A percentile compares a stretch with the other conserved stretches of the same genome.
phyloP scores from a whole-genome alignment of 2,329 filamentous ascomycete genomes.

The Neofusicoccum sp. region DNA sequence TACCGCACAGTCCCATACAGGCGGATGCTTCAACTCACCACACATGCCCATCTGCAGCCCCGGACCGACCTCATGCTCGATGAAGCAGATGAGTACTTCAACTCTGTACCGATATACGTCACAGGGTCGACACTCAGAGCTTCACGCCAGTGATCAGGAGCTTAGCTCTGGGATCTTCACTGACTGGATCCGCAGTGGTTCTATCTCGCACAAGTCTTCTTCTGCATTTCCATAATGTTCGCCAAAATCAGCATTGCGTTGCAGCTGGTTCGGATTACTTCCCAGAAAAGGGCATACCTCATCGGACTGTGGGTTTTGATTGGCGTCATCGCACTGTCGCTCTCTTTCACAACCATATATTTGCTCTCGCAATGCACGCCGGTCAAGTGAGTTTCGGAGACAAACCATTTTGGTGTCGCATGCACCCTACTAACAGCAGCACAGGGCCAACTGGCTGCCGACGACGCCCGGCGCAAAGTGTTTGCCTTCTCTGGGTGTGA shows the following conservation, averaged over 20 bases:
- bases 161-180: not conserved
- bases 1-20: too few species aligned
- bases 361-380: conserved; percentile 28
- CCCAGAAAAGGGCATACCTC: conserved; percentile 27
- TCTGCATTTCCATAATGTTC: conserved; percentile 35
- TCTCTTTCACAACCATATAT: conserved; percentile 36
- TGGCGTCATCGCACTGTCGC: conserved; percentile 29
- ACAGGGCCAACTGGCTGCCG: conserved; percentile 2
- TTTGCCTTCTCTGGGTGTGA: not conserved
- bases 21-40: too few species aligned
- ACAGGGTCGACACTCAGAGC: too few species aligned
- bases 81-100: too few species aligned
- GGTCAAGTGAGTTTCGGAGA: conserved; percentile 18
- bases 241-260: conserved; percentile 37
- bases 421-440: not conserved
- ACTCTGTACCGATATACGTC: too few species aligned
- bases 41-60: too few species aligned
- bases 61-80: too few species aligned
- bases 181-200: conserved; percentile 30
- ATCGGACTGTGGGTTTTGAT: conserved; percentile 30
- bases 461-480: not conserved
- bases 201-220: conserved; percentile 38
- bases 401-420: too few species aligned
- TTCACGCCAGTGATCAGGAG: too few species aligned
- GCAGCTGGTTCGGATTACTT: conserved; percentile 36